Percentiles rank a stretch among this genome's conserved stretches.
Evolutionary conservation across 73 alveolate species (phyloP).

Genomic region (Paramecium tetraurelia): DNA sequence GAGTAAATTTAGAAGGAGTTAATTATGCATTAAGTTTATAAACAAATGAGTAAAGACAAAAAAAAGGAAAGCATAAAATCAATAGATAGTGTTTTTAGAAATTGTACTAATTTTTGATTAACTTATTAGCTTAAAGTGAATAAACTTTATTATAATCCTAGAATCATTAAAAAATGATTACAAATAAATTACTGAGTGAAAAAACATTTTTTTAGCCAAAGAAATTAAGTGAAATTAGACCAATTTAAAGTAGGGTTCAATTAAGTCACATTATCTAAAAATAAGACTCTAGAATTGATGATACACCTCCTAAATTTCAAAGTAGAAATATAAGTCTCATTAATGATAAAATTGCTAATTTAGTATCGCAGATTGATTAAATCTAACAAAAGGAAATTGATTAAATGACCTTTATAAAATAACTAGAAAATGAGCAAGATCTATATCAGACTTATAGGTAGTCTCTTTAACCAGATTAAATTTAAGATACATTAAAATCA

Average conservation of each 20-base stretch:
- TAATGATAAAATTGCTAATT: neutral
- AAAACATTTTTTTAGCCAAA: neutral
- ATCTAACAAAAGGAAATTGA: neutral
- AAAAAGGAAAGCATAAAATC: neutral
- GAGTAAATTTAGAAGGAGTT: constrained; percentile 5
- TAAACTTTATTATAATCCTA: neutral
- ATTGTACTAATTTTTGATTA: neutral
- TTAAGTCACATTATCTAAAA: neutral
- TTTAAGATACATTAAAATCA: neutral
- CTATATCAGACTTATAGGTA: neutral
- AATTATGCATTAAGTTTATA: constrained; percentile 21
- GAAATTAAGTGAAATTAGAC: neutral
- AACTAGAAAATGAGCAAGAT: constrained; percentile 25
- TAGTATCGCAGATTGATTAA: neutral
- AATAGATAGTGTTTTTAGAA: neutral
- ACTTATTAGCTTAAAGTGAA: neutral
- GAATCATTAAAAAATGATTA: neutral
- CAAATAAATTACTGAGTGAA: neutral
- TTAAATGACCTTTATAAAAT: neutral
- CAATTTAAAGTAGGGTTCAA: neutral
- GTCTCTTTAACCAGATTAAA: neutral
- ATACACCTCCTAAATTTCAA: neutral
- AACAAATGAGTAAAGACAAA: neutral
- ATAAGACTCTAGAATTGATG: neutral
- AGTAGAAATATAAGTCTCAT: neutral